Evolutionary conservation across 1,284 basidiomycete genomes (phyloP), one percentile per base, ranked within the genome.

Genomic region (Trametes hirsuta): DNA sequence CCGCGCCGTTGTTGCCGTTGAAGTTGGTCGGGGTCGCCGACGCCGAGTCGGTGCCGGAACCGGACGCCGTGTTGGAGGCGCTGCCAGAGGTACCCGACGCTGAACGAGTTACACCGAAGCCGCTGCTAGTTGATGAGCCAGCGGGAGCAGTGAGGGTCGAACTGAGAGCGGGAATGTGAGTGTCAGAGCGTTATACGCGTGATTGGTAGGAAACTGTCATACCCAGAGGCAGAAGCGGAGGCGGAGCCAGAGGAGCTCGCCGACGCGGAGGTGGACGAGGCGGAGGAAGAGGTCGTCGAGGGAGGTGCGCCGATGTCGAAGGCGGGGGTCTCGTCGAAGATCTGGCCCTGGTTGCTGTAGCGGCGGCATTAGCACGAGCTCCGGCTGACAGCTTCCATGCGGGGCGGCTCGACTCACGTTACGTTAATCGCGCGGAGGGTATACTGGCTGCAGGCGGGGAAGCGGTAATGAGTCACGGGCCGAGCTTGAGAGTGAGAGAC

Each of bases 341-440:
- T 72, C 0, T 77, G 14, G 69, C 71, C 79, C 67, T 84, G 75
- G 69, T 90, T 75, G 48, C 81, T 83, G 63, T 4, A 37, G 11
- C 48, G n/a, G 22, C 10, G 47, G 14, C 47, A 34, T 3, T 2
- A 44, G 12, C 24, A 36, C 47, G 18, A n/a, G n/a, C 1, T 47
- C 15, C 59, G 50, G 39, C 58, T 30, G 5, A 46, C 22, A 47
- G 24, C 22, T 5, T 14, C 24, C 44, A 2, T 1, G 25, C 30
- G 48, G 25, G 6, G 30, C 30, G 30, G 30, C 30, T 5, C 24
- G 6, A 67, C 76, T 66, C 65, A 81, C 81, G 69, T 71, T 50
- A 78, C 65, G 59, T 81, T 74, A 9, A 87, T 79, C 4, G 84
- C 81, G 62, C 80, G 54, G 0, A 90, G 15, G 3, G 75, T 78